Percentiles rank a stretch among this genome's conserved stretches.
phyloP scores from a whole-genome alignment of 805 yeast species.

The Kuraishia borneana region DNA sequence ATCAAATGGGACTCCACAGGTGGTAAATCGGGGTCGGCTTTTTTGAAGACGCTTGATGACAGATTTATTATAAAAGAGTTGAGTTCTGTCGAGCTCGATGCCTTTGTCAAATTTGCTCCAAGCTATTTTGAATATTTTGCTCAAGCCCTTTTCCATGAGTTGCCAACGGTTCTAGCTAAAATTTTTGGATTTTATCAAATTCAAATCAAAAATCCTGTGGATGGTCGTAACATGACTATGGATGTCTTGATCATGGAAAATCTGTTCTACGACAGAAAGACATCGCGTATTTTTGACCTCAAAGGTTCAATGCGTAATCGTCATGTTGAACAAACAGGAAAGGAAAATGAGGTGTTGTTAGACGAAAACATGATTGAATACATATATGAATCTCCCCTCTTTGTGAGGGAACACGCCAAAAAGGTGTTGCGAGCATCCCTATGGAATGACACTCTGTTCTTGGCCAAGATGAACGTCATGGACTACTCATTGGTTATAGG shows the following conservation, averaged over 20 bases:
- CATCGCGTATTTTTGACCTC: slow-evolving; percentile 82
- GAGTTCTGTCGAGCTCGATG: slow-evolving; percentile 79
- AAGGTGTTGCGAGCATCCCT: slow-evolving; percentile 75
- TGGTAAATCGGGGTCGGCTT: slow-evolving; percentile 93
- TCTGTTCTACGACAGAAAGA: slow-evolving; percentile 72
- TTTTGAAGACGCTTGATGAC: slow-evolving; percentile 85
- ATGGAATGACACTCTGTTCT: slow-evolving; percentile 89
- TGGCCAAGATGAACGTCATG: slow-evolving; percentile 97
- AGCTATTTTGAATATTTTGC: slow-evolving; percentile 94
- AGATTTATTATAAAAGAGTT: slow-evolving; percentile 83
- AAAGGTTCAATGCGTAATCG: slow-evolving; percentile 98
- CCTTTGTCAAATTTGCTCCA: slow-evolving; percentile 92
- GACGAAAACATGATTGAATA: slow-evolving; percentile 99
- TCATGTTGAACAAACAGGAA: slow-evolving; percentile 94
- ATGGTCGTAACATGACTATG: slow-evolving; percentile 71
- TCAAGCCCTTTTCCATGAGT: slow-evolving; percentile 87
- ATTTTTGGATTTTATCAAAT: slow-evolving; percentile 94
- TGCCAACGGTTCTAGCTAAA: slow-evolving; percentile 91
- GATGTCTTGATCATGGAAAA: slow-evolving; percentile 95
- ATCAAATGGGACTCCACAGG: slow-evolving; percentile 94
- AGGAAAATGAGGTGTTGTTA: slow-evolving; percentile 82
- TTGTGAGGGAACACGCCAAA: slow-evolving; percentile 87
- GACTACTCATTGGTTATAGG: slow-evolving; percentile 95
- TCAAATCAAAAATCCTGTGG: slow-evolving; percentile 67
- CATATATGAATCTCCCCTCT: slow-evolving; percentile 90